A percentile compares a stretch with the other conserved stretches of the same genome.
Evolutionary conservation across 1,284 basidiomycete species (phyloP).

Genomic region (Tilletia caries): DNA sequence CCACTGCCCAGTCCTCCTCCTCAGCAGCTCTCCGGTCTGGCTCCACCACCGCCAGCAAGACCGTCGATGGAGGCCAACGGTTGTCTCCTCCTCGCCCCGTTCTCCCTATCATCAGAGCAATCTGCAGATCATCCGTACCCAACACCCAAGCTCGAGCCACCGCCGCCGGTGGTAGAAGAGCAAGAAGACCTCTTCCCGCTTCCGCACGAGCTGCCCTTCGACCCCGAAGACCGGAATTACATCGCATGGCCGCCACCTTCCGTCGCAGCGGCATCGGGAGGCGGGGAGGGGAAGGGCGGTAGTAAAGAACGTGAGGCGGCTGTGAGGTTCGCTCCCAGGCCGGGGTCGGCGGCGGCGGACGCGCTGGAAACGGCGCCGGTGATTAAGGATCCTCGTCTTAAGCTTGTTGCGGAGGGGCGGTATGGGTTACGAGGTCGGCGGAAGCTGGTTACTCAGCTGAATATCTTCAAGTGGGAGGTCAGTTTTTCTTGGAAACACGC

Average conservation of each 20-base stretch:
- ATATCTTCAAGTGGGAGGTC: constrained; percentile 10
- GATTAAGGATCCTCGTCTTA: constrained; percentile 2
- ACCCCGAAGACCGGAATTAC: constrained; percentile 22
- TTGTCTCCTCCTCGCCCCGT: not conserved
- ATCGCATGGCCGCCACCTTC: constrained; percentile 14
- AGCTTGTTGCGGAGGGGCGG: not conserved
- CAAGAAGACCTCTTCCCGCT: constrained; percentile 17
- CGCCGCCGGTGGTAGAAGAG: not conserved
- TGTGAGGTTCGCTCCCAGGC: not conserved
- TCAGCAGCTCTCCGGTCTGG: not conserved
- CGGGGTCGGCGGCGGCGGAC: not conserved
- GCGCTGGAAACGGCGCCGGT: not conserved
- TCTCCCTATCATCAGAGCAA: too few relatives aligned
- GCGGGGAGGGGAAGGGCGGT: constrained; percentile 9
- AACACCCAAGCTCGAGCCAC: not conserved
- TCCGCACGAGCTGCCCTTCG: constrained; percentile 31
- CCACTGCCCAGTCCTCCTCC: constrained; percentile 9
- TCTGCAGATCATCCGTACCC: not conserved
- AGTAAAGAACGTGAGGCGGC: not conserved
- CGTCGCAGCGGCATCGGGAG: constrained; percentile 12
- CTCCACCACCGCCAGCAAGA: not conserved
- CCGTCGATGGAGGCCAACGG: too few relatives aligned
- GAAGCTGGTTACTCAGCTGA: not conserved
- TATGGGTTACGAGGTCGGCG: constrained; percentile 4
- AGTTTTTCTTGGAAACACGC: not conserved